These are phyloP conservation scores for Amesomyces nigricolor DNA, from an alignment of 2,329 filamentous ascomycete genomes.

Conservation along the genomic window DNA sequence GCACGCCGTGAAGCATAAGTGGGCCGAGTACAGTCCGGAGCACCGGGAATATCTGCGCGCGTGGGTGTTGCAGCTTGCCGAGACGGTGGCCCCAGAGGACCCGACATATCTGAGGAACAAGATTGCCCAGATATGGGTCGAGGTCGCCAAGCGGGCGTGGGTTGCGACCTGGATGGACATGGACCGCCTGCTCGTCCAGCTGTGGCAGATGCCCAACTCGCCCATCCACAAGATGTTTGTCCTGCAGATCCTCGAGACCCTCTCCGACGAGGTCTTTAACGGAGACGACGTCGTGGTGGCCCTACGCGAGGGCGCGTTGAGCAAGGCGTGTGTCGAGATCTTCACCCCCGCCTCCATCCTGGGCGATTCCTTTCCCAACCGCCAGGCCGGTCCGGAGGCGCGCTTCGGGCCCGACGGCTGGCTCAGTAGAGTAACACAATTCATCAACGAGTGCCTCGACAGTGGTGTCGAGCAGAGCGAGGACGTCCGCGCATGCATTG, in stretches of 20 bases:
- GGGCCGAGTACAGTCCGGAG: conserved; percentile 64
- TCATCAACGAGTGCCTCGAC: conserved; percentile 68
- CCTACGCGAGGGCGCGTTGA: conserved; percentile 75
- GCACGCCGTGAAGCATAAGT: conserved; percentile 80
- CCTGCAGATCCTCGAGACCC: conserved; percentile 77
- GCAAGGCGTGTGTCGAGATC: conserved; percentile 86
- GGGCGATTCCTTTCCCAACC: conserved; percentile 66
- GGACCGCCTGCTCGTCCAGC: conserved; percentile 73
- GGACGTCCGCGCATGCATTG: conserved; percentile 62
- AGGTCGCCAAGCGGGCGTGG: conserved; percentile 90
- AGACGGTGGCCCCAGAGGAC: conserved; percentile 64
- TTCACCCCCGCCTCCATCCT: conserved; percentile 77
- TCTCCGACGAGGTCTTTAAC: conserved; percentile 92
- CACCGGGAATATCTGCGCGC: conserved; percentile 64
- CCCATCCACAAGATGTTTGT: conserved; percentile 75
- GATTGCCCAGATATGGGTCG: conserved; percentile 88
- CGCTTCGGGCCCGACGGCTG: conserved; percentile 80
- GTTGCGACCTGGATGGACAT: conserved; percentile 90
- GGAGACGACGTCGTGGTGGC: conserved; percentile 83
- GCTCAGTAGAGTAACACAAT: conserved; percentile 69
- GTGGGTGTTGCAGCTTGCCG: conserved; percentile 75
- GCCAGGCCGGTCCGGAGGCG: conserved; percentile 62
- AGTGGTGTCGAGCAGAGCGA: conserved; percentile 59
- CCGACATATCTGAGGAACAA: conserved; percentile 86
- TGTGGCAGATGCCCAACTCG: conserved; percentile 69